Conservation (phyloP, 257 asterid genomes). For the Prunella vulgaris region DNA sequence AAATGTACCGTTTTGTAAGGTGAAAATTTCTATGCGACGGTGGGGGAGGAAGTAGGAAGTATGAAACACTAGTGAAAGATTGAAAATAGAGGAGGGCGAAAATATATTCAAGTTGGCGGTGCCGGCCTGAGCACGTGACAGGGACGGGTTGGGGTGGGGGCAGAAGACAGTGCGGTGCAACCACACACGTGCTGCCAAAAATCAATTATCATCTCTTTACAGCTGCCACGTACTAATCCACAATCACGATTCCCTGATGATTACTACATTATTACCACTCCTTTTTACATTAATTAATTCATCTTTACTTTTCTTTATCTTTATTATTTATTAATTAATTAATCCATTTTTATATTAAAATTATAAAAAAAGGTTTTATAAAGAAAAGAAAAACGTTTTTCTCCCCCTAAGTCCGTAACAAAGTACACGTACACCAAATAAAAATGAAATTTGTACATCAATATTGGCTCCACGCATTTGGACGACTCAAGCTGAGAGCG, state of each 20-base stretch:
- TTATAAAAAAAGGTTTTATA: not conserved
- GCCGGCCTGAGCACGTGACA: conserved; percentile 64
- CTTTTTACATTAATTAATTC: conserved; percentile 15
- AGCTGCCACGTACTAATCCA: conserved; percentile 42
- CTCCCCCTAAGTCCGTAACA: not conserved
- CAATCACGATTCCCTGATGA: conserved; percentile 54
- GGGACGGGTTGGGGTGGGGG: conserved; percentile 40
- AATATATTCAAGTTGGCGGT: conserved; percentile 9
- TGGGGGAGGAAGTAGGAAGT: too few species aligned
- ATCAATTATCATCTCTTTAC: not conserved
- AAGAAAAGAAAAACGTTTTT: not conserved
- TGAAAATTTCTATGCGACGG: too few species aligned
- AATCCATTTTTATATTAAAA: not conserved
- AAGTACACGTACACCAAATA: not conserved
- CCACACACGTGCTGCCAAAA: conserved; percentile 43
- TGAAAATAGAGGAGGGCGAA: not conserved
- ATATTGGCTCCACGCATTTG: too few species aligned
- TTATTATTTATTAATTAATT: too few species aligned
- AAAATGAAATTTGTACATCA: not conserved
- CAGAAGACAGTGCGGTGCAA: conserved; percentile 6
- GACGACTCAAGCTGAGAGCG: too few species aligned
- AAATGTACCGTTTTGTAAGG: too few species aligned
- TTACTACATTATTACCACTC: conserved; percentile 17
- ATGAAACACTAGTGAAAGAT: too few species aligned
- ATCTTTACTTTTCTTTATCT: not conserved